These are phyloP conservation scores for Globisporangium rhizosaccharum DNA, from an alignment of 352 stramenopile genomes.

Conservation along the genomic window DNA sequence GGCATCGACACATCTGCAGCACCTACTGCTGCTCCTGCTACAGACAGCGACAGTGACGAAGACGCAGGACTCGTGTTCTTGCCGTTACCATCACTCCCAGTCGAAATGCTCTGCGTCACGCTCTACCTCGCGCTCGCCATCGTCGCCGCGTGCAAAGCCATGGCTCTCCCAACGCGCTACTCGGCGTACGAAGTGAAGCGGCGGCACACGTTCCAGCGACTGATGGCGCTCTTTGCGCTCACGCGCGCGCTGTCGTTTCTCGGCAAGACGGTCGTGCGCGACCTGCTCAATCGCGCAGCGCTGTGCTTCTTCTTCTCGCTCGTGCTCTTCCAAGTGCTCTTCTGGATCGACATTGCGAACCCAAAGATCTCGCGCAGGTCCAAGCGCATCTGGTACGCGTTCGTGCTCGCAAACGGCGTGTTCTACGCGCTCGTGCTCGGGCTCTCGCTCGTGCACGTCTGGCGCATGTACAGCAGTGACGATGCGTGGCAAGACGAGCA, in stretches of 20 bases:
- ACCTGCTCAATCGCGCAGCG: conserved; percentile 63
- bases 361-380: conserved; percentile 69
- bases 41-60: neutral
- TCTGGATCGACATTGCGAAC: conserved; percentile 86
- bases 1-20: no score
- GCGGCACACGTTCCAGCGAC: conserved; percentile 63
- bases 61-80: conserved; percentile 45
- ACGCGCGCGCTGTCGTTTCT: conserved; percentile 57
- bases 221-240: conserved; percentile 60
- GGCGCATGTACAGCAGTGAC: conserved; percentile 17
- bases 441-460: conserved; percentile 42
- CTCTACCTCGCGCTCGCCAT: conserved; percentile 57
- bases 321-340: conserved; percentile 81
- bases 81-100: conserved; percentile 32
- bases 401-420: conserved; percentile 57
- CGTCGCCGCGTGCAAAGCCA: conserved; percentile 41
- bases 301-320: conserved; percentile 85
- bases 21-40: no score
- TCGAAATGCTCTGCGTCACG: conserved; percentile 48
- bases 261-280: conserved; percentile 22
- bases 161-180: conserved; percentile 25
- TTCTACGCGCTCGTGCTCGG: conserved; percentile 73
- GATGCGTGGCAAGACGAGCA: conserved; percentile 1
- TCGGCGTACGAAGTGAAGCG: conserved; percentile 33
- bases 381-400: conserved; percentile 70